A percentile compares a stretch with the other conserved stretches of the same genome.
Conservation (phyloP, 495 filamentous ascomycete species). For the Darksidea phi region DNA sequence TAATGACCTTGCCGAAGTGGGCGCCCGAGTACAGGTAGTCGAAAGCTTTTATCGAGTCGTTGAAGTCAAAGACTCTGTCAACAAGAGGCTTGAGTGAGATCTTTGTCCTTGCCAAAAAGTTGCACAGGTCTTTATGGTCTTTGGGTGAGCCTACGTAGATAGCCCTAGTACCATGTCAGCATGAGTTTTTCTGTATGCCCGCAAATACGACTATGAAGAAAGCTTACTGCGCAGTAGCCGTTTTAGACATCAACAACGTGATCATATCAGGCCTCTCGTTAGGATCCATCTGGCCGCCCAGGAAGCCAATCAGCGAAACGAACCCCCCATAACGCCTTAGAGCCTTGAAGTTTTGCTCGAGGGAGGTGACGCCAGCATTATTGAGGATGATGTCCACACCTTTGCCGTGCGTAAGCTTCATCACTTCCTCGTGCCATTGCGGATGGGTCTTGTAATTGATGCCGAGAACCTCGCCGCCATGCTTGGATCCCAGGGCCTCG, state of each 20-base stretch:
- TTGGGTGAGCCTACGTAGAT: constrained; percentile 36
- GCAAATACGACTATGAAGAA: neutral
- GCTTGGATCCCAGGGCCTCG: constrained; percentile 32
- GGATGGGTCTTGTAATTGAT: constrained; percentile 39
- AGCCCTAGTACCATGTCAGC: constrained; percentile 31
- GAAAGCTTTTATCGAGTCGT: constrained; percentile 38
- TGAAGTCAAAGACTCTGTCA: constrained; percentile 38
- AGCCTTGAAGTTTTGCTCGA: neutral
- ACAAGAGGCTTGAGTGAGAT: constrained; percentile 33
- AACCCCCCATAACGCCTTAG: constrained; percentile 5
- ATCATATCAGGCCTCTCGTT: constrained; percentile 2
- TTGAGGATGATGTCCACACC: constrained; percentile 41
- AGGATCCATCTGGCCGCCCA: constrained; percentile 6
- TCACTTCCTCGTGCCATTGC: constrained; percentile 34
- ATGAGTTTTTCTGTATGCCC: neutral
- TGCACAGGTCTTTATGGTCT: constrained; percentile 35
- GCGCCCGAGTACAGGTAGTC: constrained; percentile 38
- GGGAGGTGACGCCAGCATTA: constrained; percentile 13
- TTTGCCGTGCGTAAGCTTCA: constrained; percentile 36
- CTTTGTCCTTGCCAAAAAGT: constrained; percentile 39
- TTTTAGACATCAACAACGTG: constrained; percentile 4
- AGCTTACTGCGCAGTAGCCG: constrained; percentile 12
- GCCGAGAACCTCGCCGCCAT: constrained; percentile 16
- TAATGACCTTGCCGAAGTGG: constrained; percentile 43
- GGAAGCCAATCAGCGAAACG: constrained; percentile 19